Percentiles rank a stretch among this genome's conserved stretches.
phyloP scores from a whole-genome alignment of 164 flowering plant species.

The Nelumbo lutea region DNA sequence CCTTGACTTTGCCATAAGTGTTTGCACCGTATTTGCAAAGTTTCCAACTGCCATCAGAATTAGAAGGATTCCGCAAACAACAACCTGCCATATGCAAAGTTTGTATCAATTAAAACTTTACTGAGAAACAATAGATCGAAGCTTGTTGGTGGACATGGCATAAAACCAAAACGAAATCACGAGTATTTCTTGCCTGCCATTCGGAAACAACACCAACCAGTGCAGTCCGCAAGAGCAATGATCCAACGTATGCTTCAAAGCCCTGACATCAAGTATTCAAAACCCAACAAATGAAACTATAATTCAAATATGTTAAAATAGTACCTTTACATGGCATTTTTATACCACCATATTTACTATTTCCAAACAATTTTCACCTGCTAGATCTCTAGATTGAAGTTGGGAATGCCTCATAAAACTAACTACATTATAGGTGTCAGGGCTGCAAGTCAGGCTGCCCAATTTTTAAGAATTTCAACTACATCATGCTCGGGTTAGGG shows the following conservation, averaged over 20 bases:
- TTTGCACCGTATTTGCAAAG: slow-evolving; percentile 79
- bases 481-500: too few species aligned
- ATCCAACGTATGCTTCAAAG: slow-evolving; percentile 92
- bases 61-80: slow-evolving; percentile 74
- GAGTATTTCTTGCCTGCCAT: slow-evolving; percentile 69
- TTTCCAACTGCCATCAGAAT: slow-evolving; percentile 93
- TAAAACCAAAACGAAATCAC: neutral
- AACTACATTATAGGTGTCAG: neutral
- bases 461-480: too few species aligned
- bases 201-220: slow-evolving; percentile 64
- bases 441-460: too few species aligned
- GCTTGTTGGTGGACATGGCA: too few species aligned
- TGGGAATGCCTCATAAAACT: neutral
- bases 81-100: slow-evolving; percentile 42
- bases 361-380: neutral
- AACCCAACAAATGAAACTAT: neutral
- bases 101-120: slow-evolving; percentile 2
- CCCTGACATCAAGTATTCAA: slow-evolving; percentile 45
- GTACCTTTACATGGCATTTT: neutral
- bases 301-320: neutral
- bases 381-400: neutral
- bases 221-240: slow-evolving; percentile 68
- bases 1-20: slow-evolving; percentile 75
- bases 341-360: neutral
- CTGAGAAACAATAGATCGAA: neutral